A percentile compares a stretch with the other conserved stretches of the same genome.
These are phyloP conservation scores for Camellia granthamiana DNA, from an alignment of 148 eudicot genomes.

Conservation along the genomic window DNA sequence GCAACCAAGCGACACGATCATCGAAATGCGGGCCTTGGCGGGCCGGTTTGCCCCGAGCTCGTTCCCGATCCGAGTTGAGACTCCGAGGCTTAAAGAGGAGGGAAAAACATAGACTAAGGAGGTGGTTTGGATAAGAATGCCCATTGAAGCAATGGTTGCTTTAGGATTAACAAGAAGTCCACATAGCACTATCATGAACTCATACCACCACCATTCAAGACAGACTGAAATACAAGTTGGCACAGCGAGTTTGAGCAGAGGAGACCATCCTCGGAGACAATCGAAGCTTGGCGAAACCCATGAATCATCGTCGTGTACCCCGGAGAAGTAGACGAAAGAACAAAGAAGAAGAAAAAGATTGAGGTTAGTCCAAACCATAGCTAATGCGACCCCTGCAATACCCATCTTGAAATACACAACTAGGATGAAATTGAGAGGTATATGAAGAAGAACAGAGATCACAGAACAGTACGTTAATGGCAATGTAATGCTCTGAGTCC, in stretches of 20 bases:
- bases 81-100: constrained; percentile 68
- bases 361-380: constrained; percentile 65
- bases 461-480: constrained; percentile 70
- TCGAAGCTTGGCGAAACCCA: constrained; percentile 73
- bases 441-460: constrained; percentile 54
- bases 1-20: constrained; percentile 50
- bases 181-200: constrained; percentile 80
- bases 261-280: constrained; percentile 71
- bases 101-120: constrained; percentile 83
- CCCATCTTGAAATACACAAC: constrained; percentile 62
- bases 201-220: constrained; percentile 99
- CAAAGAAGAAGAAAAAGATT: constrained; percentile 56
- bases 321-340: constrained; percentile 51
- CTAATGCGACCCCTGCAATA: constrained; percentile 61
- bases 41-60: constrained; percentile 76
- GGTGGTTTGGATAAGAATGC: constrained; percentile 80
- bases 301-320: constrained; percentile 49
- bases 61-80: constrained; percentile 80
- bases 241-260: constrained; percentile 52
- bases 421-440: constrained; percentile 65
- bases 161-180: constrained; percentile 67
- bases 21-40: constrained; percentile 52
- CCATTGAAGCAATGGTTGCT: constrained; percentile 86
- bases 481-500: constrained; percentile 72
- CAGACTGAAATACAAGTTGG: constrained; percentile 84